phyloP scores from a whole-genome alignment of 2,329 filamentous ascomycete species.

The Ampelomyces quisqualis region DNA sequence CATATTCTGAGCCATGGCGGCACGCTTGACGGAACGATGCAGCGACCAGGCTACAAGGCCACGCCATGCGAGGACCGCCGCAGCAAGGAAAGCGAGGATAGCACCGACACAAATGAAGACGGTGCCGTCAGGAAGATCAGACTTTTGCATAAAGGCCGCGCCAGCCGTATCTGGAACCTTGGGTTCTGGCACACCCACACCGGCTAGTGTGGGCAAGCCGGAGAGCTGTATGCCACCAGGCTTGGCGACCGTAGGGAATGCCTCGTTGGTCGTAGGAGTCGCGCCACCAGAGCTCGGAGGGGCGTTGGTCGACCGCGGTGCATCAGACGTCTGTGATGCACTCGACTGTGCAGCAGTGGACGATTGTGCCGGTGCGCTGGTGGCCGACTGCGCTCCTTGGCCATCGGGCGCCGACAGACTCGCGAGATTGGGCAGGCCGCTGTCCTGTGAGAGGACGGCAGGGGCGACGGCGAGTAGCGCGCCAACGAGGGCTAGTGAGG shows the following conservation, averaged over 20 bases:
- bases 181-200: conserved; percentile 64
- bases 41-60: conserved; percentile 84
- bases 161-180: conserved; percentile 78
- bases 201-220: conserved; percentile 57
- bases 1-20: conserved; percentile 71
- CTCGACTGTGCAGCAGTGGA: conserved; percentile 11
- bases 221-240: conserved; percentile 33
- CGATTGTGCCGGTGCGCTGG: conserved; percentile 14
- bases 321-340: conserved; percentile 13
- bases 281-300: not conserved
- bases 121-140: conserved; percentile 82
- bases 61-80: conserved; percentile 85
- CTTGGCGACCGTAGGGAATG: conserved; percentile 13
- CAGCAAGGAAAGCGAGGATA: conserved; percentile 77
- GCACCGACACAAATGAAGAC: conserved; percentile 95
- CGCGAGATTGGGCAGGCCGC: conserved; percentile 33
- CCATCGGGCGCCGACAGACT: conserved; percentile 27
- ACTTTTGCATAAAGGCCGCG: conserved; percentile 91
- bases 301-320: conserved; percentile 5
- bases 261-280: conserved; percentile 12
- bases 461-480: conserved; percentile 36
- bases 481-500: conserved; percentile 33
- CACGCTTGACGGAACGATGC: conserved; percentile 84
- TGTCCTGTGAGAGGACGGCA: conserved; percentile 34
- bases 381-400: conserved; percentile 14